A percentile compares a stretch with the other conserved stretches of the same genome.
Conservation (phyloP, 2,329 filamentous ascomycete species). For the Penicillium fuscoglaucum region DNA sequence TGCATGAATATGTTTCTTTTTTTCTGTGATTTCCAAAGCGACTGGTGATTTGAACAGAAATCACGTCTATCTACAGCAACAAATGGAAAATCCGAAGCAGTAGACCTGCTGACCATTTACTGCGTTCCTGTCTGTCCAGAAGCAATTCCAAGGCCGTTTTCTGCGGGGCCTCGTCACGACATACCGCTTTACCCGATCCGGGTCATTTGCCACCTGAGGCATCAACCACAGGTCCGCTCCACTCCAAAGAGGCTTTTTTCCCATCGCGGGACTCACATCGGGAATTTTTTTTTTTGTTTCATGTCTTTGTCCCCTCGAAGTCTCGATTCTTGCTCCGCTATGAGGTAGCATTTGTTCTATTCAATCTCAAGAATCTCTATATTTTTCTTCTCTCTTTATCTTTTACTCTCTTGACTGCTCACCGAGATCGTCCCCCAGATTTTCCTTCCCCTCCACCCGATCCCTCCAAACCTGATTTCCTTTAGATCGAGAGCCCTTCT, state of each 20-base stretch:
- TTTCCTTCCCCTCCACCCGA: conserved; percentile 28
- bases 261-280: conserved; percentile 39
- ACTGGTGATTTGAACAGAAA: conserved; percentile 1
- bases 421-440: conserved; percentile 33
- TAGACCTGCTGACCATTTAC: conserved; percentile 15
- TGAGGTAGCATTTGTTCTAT: conserved; percentile 36
- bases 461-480: conserved; percentile 23
- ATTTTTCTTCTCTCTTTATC: conserved; percentile 1
- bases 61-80: conserved; percentile 5
- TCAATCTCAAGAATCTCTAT: conserved; percentile 14
- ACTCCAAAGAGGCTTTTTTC: conserved; percentile 41
- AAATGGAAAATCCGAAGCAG: conserved; percentile 9
- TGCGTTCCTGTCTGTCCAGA: neutral
- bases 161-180: conserved; percentile 27
- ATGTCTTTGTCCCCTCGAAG: conserved; percentile 24
- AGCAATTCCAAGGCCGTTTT: conserved; percentile 12
- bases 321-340: conserved; percentile 30
- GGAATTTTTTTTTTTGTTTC: conserved; percentile 24
- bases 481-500: conserved; percentile 22
- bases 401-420: conserved; percentile 12
- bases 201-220: conserved; percentile 31
- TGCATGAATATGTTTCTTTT: neutral
- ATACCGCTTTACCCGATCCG: conserved; percentile 27
- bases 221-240: conserved; percentile 29
- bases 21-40: conserved; percentile 8